Base-by-base conservation (phyloP, 345 rosid genomes). In the Zanthoxylum bungeanum region DNA sequence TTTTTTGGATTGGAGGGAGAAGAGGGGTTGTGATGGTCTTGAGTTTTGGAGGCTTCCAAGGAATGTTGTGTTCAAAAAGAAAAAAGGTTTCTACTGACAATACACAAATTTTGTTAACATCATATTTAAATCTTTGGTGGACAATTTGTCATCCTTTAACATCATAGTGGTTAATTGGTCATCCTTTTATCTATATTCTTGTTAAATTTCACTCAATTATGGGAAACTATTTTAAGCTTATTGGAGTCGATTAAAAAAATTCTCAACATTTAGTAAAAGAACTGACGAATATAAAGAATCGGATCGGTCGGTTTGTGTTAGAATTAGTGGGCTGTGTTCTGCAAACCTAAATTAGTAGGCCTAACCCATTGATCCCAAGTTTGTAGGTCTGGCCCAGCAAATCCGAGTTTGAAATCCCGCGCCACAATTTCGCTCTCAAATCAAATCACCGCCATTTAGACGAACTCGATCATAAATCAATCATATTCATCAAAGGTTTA, bases 391-490 rank as follows among this genome's bases (percentile, higher is more conserved):
- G n/a, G 36, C 24, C 25, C 16, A 27, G 1, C 31, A 1, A 8
- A 6, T 33, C 27, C n/a, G 0, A 19, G n/a, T 42, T 55, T 5
- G 5, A 57, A 57, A 69, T 8, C 31, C 33, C 55, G 64, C 64
- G 73, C 73, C 55, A n/a, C 60, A 12, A 44, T 47, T 33, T 46
- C 66, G 36, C 47, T 14, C 17, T 37, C 12, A 31, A 60, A n/a
- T 57, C 31, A 16, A 71, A 49, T 2, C 17, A 8, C 16, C 37
- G 37, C 31, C 47, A 60, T 30, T 19, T 11, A 42, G 5, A 19
- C 52, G 28, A 69, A 58, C n/a, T 56, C 19, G 50, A 12, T 42
- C 14, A 3, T 42, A 42, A 0, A 0, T 21, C 7, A 17, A n/a
- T n/a, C n/a, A n/a, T n/a, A n/a, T n/a, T n/a, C 9, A 30, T 27